phyloP scores from a whole-genome alignment of 2,329 filamentous ascomycete species.

The Myrmaecium sp. region DNA sequence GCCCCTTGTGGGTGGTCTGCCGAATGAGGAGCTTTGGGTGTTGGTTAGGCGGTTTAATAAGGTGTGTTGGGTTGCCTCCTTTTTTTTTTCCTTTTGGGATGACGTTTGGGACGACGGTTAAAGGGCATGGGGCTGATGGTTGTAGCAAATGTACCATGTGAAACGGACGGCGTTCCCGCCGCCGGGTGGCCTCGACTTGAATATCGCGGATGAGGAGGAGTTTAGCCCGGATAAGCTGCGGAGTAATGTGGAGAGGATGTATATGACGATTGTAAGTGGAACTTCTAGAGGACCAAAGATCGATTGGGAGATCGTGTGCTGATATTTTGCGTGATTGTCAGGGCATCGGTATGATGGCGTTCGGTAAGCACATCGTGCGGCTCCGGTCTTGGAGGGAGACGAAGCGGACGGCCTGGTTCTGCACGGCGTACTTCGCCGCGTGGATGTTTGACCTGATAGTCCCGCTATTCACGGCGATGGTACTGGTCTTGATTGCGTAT shows the following conservation, averaged over 20 bases:
- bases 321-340: too few relatives aligned
- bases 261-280: constrained; percentile 49
- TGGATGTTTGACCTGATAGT: constrained; percentile 59
- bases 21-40: constrained; percentile 59
- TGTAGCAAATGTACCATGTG: constrained; percentile 50
- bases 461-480: constrained; percentile 39
- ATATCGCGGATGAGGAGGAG: constrained; percentile 66
- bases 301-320: constrained; percentile 3
- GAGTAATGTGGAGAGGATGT: constrained; percentile 60
- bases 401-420: constrained; percentile 50
- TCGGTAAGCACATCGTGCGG: constrained; percentile 58
- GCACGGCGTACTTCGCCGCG: constrained; percentile 39
- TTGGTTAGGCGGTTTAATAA: constrained; percentile 60
- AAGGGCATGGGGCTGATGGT: background rate
- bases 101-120: background rate
- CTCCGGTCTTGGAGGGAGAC: constrained; percentile 66
- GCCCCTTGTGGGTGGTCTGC: constrained; percentile 48
- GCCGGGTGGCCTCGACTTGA: constrained; percentile 58
- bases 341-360: constrained; percentile 45
- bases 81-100: background rate
- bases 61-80: constrained; percentile 19
- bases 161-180: constrained; percentile 45
- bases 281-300: background rate
- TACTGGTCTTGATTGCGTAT: constrained; percentile 50
- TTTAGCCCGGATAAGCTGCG: constrained; percentile 74